Evolutionary conservation across 1,284 basidiomycete genomes (phyloP).

Genomic region (Cutaneotrichosporon sp.): DNA sequence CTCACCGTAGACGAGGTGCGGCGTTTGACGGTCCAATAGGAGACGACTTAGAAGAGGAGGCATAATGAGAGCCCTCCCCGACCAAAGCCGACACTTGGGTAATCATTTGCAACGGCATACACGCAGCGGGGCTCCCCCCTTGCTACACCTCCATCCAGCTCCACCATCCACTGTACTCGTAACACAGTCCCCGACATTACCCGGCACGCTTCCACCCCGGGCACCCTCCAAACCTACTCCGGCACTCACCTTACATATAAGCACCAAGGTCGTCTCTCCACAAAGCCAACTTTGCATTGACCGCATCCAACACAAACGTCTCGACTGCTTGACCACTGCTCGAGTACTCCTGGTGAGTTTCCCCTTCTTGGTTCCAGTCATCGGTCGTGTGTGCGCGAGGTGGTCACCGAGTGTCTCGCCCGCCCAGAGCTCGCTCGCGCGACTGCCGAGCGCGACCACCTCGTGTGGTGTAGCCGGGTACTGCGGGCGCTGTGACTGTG

Average conservation of each 20-base stretch:
- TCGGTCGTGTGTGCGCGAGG: background rate
- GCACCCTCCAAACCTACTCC: no score
- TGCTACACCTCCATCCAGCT: background rate
- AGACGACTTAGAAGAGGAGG: background rate
- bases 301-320: slow-evolving; percentile 2
- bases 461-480: no score
- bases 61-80: background rate
- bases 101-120: background rate
- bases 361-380: background rate
- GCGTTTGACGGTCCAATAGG: background rate
- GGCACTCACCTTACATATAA: slow-evolving; percentile 7
- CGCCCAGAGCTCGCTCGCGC: no score
- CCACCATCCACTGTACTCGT: background rate
- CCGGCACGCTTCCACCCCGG: no score
- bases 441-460: no score
- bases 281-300: slow-evolving; percentile 5
- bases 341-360: slow-evolving; percentile 10
- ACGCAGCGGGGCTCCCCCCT: background rate
- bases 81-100: background rate
- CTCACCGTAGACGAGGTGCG: no score
- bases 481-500: no score
- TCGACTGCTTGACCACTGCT: slow-evolving; percentile 11
- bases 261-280: background rate
- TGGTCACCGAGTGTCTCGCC: background rate
- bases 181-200: slow-evolving; percentile 7